Base-by-base conservation (phyloP, 495 filamentous ascomycete genomes). In the Lindgomyces ingoldianus region DNA sequence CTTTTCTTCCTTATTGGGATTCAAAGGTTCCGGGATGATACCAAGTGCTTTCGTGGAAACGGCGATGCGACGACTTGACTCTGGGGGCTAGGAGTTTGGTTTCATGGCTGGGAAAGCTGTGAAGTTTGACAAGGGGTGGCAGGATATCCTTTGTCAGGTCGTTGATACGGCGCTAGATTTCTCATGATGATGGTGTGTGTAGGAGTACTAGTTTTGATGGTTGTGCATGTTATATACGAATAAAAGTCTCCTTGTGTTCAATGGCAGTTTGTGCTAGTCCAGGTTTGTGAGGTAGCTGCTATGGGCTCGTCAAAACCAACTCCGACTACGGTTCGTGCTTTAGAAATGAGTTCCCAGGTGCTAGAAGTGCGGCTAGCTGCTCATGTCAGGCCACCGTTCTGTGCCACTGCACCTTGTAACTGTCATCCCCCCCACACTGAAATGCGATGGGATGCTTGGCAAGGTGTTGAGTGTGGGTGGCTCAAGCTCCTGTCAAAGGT, bases 21-120 rank as follows among this genome's bases (percentile, higher is more conserved):
- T 26, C 4, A 24, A 55, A 8, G 41, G 26, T 41, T 39, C 47
- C 57, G 59, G 65, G 59, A 68, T 68, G 59, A 68, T 68, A 68
- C 65, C 65, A 68, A 16, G 53, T 62, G 59, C 27, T 55, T 57
- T 67, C 39, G 18, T 21, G 47, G 62, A 59, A 63, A 19, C 30
- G 33, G 49, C 57, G 57, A 60, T 21, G 18, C 21, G 22, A 21
- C 44, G 45, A 36, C 41, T 26, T 51, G 44, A 36, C 39, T n/a
- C 14, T 29, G 49, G 3, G n/a, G 9, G 33, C 33, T 27, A 21
- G 49, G 49, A 52, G 26, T 52, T 52, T 52, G 49, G 49, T 52
- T 52, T 52, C 49, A 30, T n/a, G 27, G n/a, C 18, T 51, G 9
- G 21, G 30, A 21, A 22, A 29, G 49, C 36, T 29, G 19, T 27